Evolutionary conservation across 2,329 filamentous ascomycete genomes (phyloP), one percentile per base, ranked within the genome.

Genomic region (Colletotrichum coccodes): DNA sequence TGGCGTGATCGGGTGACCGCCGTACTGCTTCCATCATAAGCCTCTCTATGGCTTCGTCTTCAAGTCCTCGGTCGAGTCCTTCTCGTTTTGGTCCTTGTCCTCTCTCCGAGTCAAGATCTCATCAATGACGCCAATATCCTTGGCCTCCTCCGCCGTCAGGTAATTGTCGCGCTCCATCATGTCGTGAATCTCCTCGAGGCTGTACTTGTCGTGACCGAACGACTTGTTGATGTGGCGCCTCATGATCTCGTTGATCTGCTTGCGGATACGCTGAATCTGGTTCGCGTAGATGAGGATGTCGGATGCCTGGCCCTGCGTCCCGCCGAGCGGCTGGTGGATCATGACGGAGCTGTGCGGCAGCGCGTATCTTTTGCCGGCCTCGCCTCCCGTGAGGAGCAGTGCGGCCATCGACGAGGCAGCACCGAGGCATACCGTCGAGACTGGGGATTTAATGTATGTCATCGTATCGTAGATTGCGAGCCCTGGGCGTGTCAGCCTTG

Each of bases 121-220:
- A 79, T 99, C 96, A 70, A 99, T 90, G 74, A 99, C 93, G 0
- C 96, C 96, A 80, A 97, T 88, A 58, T 97, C 94, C 75, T 94
- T 84, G 9, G 96, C 96, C 83, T 99, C 95, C 52, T 94, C 84
- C 0, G 95, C 94, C 63, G 92, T 92, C 87, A 99, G 88, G 75
- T 98, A 98, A 76, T 96, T 96, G 79, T 99, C 96, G 65, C 96
- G 86, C 84, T 99, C 96, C 95, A 99, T 98, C 79, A 98, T 88
- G 78, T 91, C 94, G 80, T 96, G 95, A 76, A 99, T 92, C 76
- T 97, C 92, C 56, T 94, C 91, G 40, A 97, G 76, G 38, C 86
- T 90, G 78, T 94, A 91, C 80, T 94, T 93, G 26, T 97, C 93
- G 69, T 92, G 78, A 2, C 89, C 91, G 76, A 93, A 88, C 58